phyloP scores from a whole-genome alignment of 2,329 filamentous ascomycete genomes.

The Escovopsis weberi region DNA sequence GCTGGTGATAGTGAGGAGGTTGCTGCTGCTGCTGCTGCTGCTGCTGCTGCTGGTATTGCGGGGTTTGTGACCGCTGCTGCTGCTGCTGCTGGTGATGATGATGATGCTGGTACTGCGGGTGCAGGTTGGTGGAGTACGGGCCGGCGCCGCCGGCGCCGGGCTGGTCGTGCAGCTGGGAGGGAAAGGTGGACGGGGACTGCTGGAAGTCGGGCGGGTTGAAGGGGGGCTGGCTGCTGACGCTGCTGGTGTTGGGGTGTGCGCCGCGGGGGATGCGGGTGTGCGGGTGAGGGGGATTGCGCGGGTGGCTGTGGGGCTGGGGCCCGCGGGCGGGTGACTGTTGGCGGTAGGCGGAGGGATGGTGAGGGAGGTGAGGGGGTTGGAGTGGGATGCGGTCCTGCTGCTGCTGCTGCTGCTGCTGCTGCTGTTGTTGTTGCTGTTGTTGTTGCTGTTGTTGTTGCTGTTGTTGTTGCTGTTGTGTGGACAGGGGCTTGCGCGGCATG shows the following conservation, averaged over 20 bases:
- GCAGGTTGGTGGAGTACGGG: constrained; percentile 1
- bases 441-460: constrained; percentile 2
- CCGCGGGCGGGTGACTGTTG: constrained; percentile 8
- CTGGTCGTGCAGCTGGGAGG: constrained; percentile 6
- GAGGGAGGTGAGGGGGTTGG: constrained; percentile 3
- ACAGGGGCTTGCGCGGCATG: not conserved
- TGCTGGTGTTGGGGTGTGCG: constrained; percentile 2
- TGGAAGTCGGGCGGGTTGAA: constrained; percentile 4
- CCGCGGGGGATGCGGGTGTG: constrained; percentile 2
- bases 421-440: constrained; percentile 6
- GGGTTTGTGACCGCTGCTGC: constrained; percentile 6
- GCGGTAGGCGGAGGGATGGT: constrained; percentile 4
- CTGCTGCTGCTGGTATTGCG: constrained; percentile 7
- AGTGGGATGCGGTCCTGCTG: constrained; percentile 9
- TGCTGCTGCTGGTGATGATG: constrained; percentile 4
- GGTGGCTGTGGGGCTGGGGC: constrained; percentile 5
- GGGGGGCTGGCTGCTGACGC: constrained; percentile 2
- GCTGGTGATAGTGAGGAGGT: constrained; percentile 2
- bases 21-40: constrained; percentile 9
- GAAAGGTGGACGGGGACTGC: constrained; percentile 2
- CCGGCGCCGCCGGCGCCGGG: not conserved
- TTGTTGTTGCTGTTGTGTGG: not conserved
- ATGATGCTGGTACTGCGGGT: constrained; percentile 1
- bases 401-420: constrained; percentile 6
- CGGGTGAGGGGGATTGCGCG: not conserved